phyloP scores from a whole-genome alignment of 805 yeast genomes.

The Spathaspora arborariae region DNA sequence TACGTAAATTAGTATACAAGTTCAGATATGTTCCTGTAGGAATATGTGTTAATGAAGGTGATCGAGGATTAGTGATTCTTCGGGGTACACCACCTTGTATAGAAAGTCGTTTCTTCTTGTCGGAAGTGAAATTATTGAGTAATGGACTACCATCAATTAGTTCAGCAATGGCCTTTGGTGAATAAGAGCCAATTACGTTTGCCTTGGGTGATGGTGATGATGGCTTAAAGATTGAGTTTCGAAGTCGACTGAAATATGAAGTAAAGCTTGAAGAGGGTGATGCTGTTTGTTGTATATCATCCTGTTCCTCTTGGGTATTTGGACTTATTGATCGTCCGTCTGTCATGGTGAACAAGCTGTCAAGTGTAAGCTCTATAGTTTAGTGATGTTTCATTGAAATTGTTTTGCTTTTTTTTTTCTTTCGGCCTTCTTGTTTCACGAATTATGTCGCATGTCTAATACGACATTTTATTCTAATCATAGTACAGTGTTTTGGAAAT shows the following conservation, averaged over 20 bases:
- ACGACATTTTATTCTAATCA: too few relatives aligned
- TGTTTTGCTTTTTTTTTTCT: not conserved
- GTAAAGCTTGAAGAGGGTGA: slow-evolving; percentile 1
- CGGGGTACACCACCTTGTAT: slow-evolving; percentile 14
- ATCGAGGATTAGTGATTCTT: slow-evolving; percentile 21
- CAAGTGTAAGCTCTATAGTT: not conserved
- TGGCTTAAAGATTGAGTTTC: not conserved
- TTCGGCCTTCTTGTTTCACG: too few relatives aligned
- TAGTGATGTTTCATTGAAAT: not conserved
- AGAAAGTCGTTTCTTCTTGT: slow-evolving; percentile 26
- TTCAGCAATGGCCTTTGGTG: not conserved
- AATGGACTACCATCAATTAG: slow-evolving; percentile 14
- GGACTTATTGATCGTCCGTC: not conserved
- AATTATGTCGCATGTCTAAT: too few relatives aligned
- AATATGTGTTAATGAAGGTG: slow-evolving; percentile 14
- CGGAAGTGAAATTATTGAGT: slow-evolving; percentile 19
- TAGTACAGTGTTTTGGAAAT: too few relatives aligned
- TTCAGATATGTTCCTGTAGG: slow-evolving; percentile 17
- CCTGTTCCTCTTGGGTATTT: not conserved
- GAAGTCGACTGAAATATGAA: not conserved
- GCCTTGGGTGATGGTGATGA: too few relatives aligned
- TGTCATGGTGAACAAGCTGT: not conserved
- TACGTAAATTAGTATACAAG: slow-evolving; percentile 15
- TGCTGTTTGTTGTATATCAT: not conserved
- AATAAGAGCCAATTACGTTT: not conserved